These are phyloP conservation scores for Pichia sp. DNA, from an alignment of 1,139 yeast genomes.

Conservation along the genomic window DNA sequence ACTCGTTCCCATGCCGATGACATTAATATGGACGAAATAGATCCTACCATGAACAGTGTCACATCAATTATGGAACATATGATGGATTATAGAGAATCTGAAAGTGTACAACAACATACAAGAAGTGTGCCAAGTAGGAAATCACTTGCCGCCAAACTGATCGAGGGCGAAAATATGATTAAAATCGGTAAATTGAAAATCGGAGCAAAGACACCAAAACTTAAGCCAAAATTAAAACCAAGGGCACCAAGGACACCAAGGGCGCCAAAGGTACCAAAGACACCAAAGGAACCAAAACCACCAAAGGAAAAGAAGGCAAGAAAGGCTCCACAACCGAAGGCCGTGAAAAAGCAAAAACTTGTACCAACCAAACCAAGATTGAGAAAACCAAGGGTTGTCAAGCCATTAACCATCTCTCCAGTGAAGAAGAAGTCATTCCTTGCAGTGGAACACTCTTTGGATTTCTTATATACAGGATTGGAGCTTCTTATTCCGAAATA, in stretches of 20 bases:
- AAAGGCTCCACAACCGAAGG: too few species aligned
- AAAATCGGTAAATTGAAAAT: neutral
- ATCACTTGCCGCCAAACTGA: neutral
- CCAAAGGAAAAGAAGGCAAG: neutral
- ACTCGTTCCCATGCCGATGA: neutral
- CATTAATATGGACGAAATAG: neutral
- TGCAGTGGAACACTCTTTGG: constrained; percentile 17
- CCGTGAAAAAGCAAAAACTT: too few species aligned
- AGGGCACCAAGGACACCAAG: too few species aligned
- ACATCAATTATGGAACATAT: constrained; percentile 12
- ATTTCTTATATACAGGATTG: constrained; percentile 17
- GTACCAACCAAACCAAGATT: too few species aligned
- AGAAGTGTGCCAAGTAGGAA: neutral
- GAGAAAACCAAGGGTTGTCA: neutral
- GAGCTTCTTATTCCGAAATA: constrained; percentile 6
- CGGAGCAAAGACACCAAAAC: neutral
- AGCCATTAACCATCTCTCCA: neutral
- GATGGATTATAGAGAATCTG: constrained; percentile 5
- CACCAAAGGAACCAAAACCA: too few species aligned
- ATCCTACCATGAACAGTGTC: constrained; percentile 6
- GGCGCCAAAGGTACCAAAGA: too few species aligned
- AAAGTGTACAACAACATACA: neutral
- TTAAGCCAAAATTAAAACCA: too few species aligned
- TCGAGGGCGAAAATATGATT: neutral
- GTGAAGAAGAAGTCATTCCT: constrained; percentile 8